These are phyloP conservation scores for Solanum piurae DNA, from an alignment of 257 asterid genomes.

Conservation along the genomic window DNA sequence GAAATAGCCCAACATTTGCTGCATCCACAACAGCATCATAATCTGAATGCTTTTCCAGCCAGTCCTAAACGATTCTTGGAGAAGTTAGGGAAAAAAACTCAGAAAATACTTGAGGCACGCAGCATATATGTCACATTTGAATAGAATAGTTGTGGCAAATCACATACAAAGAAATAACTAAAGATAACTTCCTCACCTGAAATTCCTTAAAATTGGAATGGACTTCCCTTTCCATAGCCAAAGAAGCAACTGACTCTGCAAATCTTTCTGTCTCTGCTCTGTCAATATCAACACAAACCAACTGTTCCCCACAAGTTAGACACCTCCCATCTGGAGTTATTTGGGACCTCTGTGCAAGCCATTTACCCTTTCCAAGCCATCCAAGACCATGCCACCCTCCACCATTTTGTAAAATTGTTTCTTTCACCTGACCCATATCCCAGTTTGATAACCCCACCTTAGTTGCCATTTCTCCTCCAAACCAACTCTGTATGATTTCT, in stretches of 20 bases:
- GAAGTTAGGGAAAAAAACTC: neutral
- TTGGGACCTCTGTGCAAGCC: constrained; percentile 45
- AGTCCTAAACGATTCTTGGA: constrained; percentile 37
- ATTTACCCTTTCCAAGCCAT: constrained; percentile 76
- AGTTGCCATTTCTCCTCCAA: constrained; percentile 41
- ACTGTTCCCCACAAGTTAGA: constrained; percentile 39
- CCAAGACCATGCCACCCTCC: constrained; percentile 99
- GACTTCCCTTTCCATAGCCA: constrained; percentile 74
- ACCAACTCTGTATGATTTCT: constrained; percentile 58
- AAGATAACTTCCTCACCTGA: constrained; percentile 36
- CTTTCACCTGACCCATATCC: constrained; percentile 43
- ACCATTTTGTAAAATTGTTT: constrained; percentile 48
- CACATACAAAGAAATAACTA: neutral
- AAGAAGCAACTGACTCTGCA: constrained; percentile 63
- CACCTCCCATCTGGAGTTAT: constrained; percentile 51
- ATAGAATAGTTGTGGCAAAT: neutral
- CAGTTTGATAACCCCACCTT: constrained; percentile 26
- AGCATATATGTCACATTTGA: neutral
- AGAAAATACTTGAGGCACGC: neutral
- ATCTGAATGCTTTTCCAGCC: constrained; percentile 65
- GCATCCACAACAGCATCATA: constrained; percentile 84
- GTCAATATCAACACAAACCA: constrained; percentile 70
- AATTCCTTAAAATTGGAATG: constrained; percentile 71
- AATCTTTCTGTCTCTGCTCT: constrained; percentile 62
- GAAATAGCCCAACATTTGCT: constrained; percentile 83